Evolutionary conservation across 139 green algal species (phyloP).

Genomic region (Spirogloea muscicola): DNA sequence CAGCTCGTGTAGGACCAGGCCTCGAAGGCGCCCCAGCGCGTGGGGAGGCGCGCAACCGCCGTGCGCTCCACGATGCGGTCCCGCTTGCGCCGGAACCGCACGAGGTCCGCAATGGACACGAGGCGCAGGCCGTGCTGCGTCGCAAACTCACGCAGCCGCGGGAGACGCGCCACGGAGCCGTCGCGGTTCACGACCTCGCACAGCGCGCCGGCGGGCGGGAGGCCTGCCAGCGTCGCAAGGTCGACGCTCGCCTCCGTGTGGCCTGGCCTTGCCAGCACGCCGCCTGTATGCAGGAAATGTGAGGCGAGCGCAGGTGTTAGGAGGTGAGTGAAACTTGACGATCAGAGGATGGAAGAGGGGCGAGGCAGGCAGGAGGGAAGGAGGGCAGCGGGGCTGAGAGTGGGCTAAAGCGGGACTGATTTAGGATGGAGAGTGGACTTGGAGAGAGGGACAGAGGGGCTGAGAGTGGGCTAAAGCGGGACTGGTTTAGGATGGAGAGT

Average conservation of each 20-base stretch:
- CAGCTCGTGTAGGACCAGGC: constrained; percentile 23
- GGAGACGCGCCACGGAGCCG: constrained; percentile 80
- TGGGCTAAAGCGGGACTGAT: too few relatives aligned
- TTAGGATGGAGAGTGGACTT: too few relatives aligned
- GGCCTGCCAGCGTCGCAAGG: constrained; percentile 79
- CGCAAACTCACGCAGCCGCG: constrained; percentile 77
- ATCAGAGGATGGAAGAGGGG: constrained; percentile 1
- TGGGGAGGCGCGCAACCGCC: constrained; percentile 52
- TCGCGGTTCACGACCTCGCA: constrained; percentile 86
- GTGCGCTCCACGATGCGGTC: constrained; percentile 48
- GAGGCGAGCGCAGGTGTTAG: background rate
- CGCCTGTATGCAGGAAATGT: constrained; percentile 1
- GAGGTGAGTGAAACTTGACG: background rate
- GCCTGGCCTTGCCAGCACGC: constrained; percentile 75
- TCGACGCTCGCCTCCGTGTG: constrained; percentile 95
- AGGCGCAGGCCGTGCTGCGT: constrained; percentile 70
- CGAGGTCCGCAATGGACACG: constrained; percentile 80
- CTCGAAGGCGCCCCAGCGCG: constrained; percentile 53
- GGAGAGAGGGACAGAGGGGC: too few relatives aligned
- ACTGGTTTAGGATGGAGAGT: too few relatives aligned
- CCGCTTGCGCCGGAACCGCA: constrained; percentile 36
- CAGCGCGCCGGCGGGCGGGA: constrained; percentile 82
- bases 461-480: too few relatives aligned
- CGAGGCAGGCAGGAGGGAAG: background rate
- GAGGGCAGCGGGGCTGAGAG: background rate